Base-by-base conservation (phyloP, 164 flowering plant species). In the Chimonanthus salicifolius region DNA sequence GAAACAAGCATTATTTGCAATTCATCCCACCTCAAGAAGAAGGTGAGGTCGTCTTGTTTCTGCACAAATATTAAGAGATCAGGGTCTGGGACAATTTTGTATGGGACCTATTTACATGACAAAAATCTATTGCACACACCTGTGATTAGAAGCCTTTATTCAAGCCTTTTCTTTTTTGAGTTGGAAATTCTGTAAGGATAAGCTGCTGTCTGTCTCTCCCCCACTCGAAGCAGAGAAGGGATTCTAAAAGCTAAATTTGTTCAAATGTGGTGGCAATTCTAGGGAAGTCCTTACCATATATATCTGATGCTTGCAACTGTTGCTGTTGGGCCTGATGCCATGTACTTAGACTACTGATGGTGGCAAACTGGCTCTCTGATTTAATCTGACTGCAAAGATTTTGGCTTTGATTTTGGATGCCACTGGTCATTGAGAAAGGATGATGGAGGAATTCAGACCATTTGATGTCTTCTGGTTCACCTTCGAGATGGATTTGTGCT, bases 401-500 rank as follows among this genome's bases (percentile, higher is more conserved):
- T 16, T 66, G 76, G 49, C 33, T 75, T 67, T 85, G 85, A 74
- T 71, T 79, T 49, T 84, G 87, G n/a, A 74, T 15, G 45, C 78
- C 47, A 49, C 65, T 70, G 46, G 80, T 82, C 63, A 82, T n/a
- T 16, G 64, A 60, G 54, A 87, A 81, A 60, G 88, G 84, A 60
- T 77, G 74, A 21, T 85, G 90, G 20, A 89, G 79, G 78, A 84
- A 88, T 9, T 91, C 95, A 2, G 84, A 75, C 95, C 97, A 94
- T 79, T 87, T 94, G 43, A 84, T 83, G 20, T 88, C 88, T 45
- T 87, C 92, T 3, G 77, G 62, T 5, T 83, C 88, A 3, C 78
- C 79, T 64, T 80, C 84, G 5, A 80, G 49, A 20, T 75, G 79
- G 49, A 76, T 48, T 54, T 78, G 77, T 18, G 75, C 50, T 67